Conservation (phyloP, 306 rosid genomes). For the Ceratonia siliqua region DNA sequence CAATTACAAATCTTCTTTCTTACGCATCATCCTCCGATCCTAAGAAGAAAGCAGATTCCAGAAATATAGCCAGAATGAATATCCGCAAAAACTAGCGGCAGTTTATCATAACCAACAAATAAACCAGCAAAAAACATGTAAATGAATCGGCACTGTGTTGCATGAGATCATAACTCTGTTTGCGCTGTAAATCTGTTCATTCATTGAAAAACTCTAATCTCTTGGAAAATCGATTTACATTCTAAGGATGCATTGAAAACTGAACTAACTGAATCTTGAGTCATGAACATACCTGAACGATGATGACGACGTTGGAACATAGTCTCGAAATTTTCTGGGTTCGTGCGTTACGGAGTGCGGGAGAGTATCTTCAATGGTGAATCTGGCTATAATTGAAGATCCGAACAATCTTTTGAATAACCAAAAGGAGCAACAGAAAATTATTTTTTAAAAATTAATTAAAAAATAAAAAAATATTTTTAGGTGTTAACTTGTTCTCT, state of each 20-base stretch:
- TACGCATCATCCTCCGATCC: slow-evolving; percentile 6
- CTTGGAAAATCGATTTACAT: background rate
- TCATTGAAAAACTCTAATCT: background rate
- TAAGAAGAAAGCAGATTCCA: background rate
- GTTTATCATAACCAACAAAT: background rate
- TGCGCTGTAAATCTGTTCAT: too few species aligned
- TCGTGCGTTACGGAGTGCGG: background rate
- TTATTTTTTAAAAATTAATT: too few species aligned
- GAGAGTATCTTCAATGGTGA: background rate
- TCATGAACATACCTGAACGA: background rate
- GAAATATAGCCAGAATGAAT: background rate
- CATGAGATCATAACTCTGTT: background rate
- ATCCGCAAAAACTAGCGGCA: background rate
- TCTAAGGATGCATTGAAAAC: background rate
- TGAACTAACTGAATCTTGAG: background rate
- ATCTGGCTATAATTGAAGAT: background rate
- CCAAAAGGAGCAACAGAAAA: background rate
- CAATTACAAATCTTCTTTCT: slow-evolving; percentile 24
- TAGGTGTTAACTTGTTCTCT: too few species aligned
- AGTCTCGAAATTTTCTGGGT: background rate
- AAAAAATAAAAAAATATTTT: too few species aligned
- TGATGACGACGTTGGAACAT: background rate
- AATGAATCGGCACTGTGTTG: slow-evolving; percentile 3
- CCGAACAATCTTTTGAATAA: background rate
- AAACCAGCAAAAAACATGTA: background rate